Base-by-base conservation (phyloP, 257 asterid species). In the Schizonepeta tenuifolia region DNA sequence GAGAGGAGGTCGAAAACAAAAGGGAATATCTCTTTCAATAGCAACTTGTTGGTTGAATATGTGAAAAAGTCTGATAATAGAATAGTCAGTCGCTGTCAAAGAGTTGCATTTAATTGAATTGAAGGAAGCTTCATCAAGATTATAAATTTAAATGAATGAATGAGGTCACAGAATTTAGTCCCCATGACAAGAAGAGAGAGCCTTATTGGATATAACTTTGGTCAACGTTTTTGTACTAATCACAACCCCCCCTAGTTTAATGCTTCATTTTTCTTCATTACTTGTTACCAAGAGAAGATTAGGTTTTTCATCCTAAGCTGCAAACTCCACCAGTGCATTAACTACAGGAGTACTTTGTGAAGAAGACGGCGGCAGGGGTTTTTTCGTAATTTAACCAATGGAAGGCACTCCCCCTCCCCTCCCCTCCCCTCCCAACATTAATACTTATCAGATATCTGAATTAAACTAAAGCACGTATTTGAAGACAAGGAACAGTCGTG, bases 51-150 rank as follows among this genome's bases (percentile, higher is more conserved):
- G 28, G 70, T 70, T 54, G 35, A 68, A 59, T 69, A 33, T 24
- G 36, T 40, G 36, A 17, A 69, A 35, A 65, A 64, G 35, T 65
- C 76, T 15, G 56, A 28, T 31, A 24, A 21, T 31, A 24, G 31
- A 67, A 18, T 26, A 56, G 75, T 73, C 65, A 56, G 75, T 73
- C 65, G 56, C 65, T 72, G 22, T 75, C 80, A 51, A 20, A 40
- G 62, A 24, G 21, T 62, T 71, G 21, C 20, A 18, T 63, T 21
- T 50, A 55, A 41, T 24, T 41, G 61, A 69, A 60, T 47, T 36
- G 20, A 44, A 61, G 73, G 84, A 79, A 77, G 38, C 79, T 77
- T 79, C 82, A 38, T 44, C 9, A 17, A 6, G 49, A 18, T 71
- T 35, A 7, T 3, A 36, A 61, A 17, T 17, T 73, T 24, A 24